Base-by-base conservation (phyloP, 768 basidiomycete genomes). In the Hypholoma fasciculare region DNA sequence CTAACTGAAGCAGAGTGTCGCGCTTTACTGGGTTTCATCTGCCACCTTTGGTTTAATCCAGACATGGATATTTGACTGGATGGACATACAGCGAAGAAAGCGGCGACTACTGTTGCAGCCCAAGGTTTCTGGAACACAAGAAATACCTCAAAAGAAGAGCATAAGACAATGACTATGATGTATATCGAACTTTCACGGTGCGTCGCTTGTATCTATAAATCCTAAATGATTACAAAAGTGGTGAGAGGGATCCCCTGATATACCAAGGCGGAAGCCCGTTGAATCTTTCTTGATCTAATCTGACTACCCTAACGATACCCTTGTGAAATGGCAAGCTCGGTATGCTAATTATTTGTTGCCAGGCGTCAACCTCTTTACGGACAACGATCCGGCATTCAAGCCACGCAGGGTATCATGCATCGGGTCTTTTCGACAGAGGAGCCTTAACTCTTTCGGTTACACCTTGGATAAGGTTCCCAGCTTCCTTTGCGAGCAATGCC, bases 201-300 rank as follows among this genome's bases (percentile, higher is more conserved):
- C 30, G 30, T 34, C 6, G 30, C 30, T 34, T 34, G 30, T 34
- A 34, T 34, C 30, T 34, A 34, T 34, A 9, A 34, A 6, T 14
- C 49, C 65, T 76, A 78, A 60, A 84, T 91, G 91, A 93, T 80
- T 84, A 87, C 56, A 89, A 81, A 80, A 80, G 87, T 89, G 89
- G 83, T 78, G 72, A 63, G 84, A 90, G 84, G 84, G 83, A 87
- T 77, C 88, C 86, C 65, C 66, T 60, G 63, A 61, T 59, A 52
- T 62, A 69, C 63, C 60, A 47, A 47, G 70, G 73, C 63, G 71
- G 87, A 80, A 69, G 73, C 77, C 80, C 86, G 13, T 40, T 86
- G 90, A 84, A 73, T 72, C 61, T 71, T 79, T 80, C 91, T 93
- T 93, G 91, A 93, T 93, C 91, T 93, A 93, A 93, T 92, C 87